These are phyloP conservation scores for Alternaria arbusti DNA, from an alignment of 2,329 filamentous ascomycete genomes.

Conservation along the genomic window DNA sequence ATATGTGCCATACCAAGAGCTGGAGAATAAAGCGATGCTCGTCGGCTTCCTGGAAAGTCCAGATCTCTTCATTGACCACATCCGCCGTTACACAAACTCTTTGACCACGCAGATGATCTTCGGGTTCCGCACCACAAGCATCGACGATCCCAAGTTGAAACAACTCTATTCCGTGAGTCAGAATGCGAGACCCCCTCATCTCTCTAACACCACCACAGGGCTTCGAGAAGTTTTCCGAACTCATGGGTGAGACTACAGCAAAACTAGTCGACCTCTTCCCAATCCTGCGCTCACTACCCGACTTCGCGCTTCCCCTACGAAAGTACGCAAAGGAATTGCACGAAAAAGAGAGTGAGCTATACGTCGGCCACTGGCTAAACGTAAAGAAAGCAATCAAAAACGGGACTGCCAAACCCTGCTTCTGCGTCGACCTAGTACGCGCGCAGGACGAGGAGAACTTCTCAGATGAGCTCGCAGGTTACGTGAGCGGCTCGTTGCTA, in stretches of 20 bases:
- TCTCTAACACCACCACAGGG: slow-evolving; percentile 48
- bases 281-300: slow-evolving; percentile 49
- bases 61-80: slow-evolving; percentile 51
- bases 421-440: slow-evolving; percentile 29
- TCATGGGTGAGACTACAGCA: slow-evolving; percentile 52
- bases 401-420: slow-evolving; percentile 26
- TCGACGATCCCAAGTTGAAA: slow-evolving; percentile 22
- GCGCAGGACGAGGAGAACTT: slow-evolving; percentile 28
- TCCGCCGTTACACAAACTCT: slow-evolving; percentile 58
- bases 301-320: slow-evolving; percentile 40
- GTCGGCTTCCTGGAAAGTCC: slow-evolving; percentile 56
- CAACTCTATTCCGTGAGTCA: slow-evolving; percentile 19
- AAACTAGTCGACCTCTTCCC: slow-evolving; percentile 58
- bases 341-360: slow-evolving; percentile 48
- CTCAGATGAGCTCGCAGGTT: slow-evolving; percentile 29
- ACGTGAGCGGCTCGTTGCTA: slow-evolving; percentile 33
- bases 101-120: slow-evolving; percentile 60
- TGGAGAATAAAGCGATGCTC: slow-evolving; percentile 64
- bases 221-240: slow-evolving; percentile 51
- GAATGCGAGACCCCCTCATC: background rate
- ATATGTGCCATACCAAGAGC: slow-evolving; percentile 59
- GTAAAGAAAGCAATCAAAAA: slow-evolving; percentile 25
- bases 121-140: slow-evolving; percentile 45
- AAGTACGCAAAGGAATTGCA: slow-evolving; percentile 53
- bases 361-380: slow-evolving; percentile 28